Percentiles rank a stretch among this genome's conserved stretches.
phyloP scores from a whole-genome alignment of 139 green algal genomes.

The Parachlorella kessleri region DNA sequence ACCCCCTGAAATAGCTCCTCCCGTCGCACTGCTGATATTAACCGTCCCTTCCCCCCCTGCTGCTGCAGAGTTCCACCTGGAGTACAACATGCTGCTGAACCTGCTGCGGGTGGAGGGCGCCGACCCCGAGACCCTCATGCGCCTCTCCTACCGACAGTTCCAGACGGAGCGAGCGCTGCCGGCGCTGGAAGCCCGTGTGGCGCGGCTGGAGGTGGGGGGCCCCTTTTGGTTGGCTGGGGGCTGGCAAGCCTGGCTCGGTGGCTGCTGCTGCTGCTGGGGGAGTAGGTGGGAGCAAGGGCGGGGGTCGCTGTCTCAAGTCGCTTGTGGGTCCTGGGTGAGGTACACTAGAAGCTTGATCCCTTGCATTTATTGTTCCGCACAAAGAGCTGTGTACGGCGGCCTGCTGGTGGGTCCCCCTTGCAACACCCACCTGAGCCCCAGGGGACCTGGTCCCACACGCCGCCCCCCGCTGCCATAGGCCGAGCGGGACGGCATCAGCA shows the following conservation, averaged over 20 bases:
- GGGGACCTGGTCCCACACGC: not conserved
- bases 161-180: constrained; percentile 70
- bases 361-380: too few species aligned
- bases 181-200: constrained; percentile 46
- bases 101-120: constrained; percentile 65
- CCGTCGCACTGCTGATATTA: not conserved
- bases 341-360: too few species aligned
- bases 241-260: too few species aligned
- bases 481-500: constrained; percentile 49
- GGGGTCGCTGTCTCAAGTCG: too few species aligned
- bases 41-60: not conserved
- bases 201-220: constrained; percentile 51
- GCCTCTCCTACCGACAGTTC: constrained; percentile 59
- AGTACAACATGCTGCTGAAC: constrained; percentile 86
- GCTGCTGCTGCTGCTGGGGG: too few species aligned
- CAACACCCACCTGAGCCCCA: not conserved
- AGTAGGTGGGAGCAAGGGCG: too few species aligned
- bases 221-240: not conserved
- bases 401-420: not conserved
- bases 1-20: not conserved
- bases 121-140: constrained; percentile 61
- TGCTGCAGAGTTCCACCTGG: constrained; percentile 68
- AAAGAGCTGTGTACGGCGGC: too few species aligned
- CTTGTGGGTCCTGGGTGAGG: too few species aligned
- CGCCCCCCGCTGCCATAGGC: constrained; percentile 26